Percentiles rank a stretch among this genome's conserved stretches.
Conservation (phyloP, 2,329 filamentous ascomycete genomes). For the Diaporthe nobilis region DNA sequence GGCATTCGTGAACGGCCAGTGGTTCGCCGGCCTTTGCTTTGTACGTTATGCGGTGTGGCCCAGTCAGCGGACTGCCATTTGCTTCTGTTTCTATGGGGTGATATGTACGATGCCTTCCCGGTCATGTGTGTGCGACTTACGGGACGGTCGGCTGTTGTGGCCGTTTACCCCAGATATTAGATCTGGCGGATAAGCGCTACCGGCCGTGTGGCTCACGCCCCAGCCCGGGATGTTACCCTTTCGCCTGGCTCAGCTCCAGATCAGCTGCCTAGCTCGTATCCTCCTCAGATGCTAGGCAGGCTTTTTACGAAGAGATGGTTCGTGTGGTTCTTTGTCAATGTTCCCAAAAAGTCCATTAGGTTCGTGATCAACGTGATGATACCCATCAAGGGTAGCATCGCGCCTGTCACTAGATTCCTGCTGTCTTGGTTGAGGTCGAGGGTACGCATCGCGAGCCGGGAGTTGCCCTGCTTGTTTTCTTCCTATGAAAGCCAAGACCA, state of each 20-base stretch:
- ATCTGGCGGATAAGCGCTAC: conserved; percentile 32
- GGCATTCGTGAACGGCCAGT: conserved; percentile 1
- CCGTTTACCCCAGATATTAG: conserved; percentile 35
- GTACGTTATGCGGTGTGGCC: conserved; percentile 1
- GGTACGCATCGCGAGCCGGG: not conserved
- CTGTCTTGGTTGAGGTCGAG: not conserved
- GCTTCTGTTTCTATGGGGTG: not conserved
- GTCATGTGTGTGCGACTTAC: not conserved
- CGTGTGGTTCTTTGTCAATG: not conserved
- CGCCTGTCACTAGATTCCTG: not conserved
- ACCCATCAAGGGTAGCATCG: no score
- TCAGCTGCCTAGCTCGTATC: conserved; percentile 28
- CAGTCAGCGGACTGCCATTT: conserved; percentile 4
- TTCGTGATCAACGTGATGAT: not conserved
- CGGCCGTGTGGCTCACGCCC: conserved; percentile 8
- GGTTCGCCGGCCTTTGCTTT: not conserved
- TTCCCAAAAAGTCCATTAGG: no score
- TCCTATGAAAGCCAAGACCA: not conserved
- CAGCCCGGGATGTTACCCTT: conserved; percentile 7
- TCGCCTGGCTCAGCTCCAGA: conserved; percentile 6
- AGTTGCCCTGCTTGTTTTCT: not conserved
- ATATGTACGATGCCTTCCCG: not conserved
- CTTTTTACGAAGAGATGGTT: not conserved
- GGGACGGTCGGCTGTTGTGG: conserved; percentile 9
- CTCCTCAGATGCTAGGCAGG: not conserved